Conservation (phyloP, 75 land plant species). For the Selaginella moellendorffii region DNA sequence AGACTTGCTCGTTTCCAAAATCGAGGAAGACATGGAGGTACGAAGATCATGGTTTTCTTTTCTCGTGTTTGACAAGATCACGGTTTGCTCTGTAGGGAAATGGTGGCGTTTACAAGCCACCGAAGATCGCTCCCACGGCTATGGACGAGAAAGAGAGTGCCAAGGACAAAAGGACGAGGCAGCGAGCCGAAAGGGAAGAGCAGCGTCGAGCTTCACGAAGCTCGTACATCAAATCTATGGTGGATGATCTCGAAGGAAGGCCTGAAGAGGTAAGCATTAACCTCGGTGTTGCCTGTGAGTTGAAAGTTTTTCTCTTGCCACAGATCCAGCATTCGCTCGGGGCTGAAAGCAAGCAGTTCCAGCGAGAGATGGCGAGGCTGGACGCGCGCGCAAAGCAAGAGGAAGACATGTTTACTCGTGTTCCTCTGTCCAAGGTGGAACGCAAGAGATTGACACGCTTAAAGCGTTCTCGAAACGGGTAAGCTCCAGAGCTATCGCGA, state of each 20-base stretch:
- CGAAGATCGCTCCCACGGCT: constrained; percentile 63
- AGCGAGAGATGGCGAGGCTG: constrained; percentile 34
- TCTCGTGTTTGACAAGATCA: too few relatives aligned
- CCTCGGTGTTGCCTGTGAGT: too few relatives aligned
- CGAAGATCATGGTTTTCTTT: not conserved
- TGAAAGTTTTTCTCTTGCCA: not conserved
- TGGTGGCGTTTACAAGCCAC: constrained; percentile 65
- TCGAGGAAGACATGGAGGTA: constrained; percentile 37
- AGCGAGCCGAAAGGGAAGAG: constrained; percentile 41
- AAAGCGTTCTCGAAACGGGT: constrained; percentile 75
- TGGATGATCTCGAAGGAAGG: constrained; percentile 62
- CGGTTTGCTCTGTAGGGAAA: constrained; percentile 39
- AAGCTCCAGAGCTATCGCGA: constrained; percentile 12
- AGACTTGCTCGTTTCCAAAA: constrained; percentile 59
- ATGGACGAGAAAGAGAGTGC: constrained; percentile 64
- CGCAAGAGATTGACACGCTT: constrained; percentile 62
- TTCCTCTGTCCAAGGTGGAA: constrained; percentile 66
- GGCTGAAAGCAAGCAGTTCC: constrained; percentile 63
- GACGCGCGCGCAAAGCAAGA: constrained; percentile 54
- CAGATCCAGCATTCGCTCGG: constrained; percentile 15
- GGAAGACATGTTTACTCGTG: constrained; percentile 83
- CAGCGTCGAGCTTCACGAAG: constrained; percentile 41
- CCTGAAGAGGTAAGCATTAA: constrained; percentile 98
- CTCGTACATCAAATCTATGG: constrained; percentile 43
- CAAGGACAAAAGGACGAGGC: constrained; percentile 33